Base-by-base conservation (phyloP, 768 basidiomycete genomes). In the Termitomyces eurrhizus region DNA sequence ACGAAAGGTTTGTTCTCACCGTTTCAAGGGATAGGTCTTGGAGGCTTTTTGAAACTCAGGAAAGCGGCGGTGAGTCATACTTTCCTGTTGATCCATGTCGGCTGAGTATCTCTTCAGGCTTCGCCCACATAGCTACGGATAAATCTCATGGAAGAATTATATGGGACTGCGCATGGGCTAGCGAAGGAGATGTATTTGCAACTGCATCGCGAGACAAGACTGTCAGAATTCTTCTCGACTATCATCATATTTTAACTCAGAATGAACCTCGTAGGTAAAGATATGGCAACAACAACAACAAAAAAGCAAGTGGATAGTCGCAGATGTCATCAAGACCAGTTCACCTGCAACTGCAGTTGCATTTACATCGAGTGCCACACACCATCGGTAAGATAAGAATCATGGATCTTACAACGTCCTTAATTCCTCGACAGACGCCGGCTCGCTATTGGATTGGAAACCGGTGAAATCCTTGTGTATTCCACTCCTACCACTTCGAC, bases 131-230 rank as follows among this genome's bases (percentile, higher is more conserved):
- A 24, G 83, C 84, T 5, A 80, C 83, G 16, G 86, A 94, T 59
- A 96, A 92, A 74, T 87, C 92, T 0, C 97, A 98, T 72, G 83
- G 83, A 1, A 83, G 97, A 42, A 97, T 99, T 67, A 90, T 99
- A 39, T 95, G 97, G 94, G 97, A 98, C 70, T 92, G 91, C 67
- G 84, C 87, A 14, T 99, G 95, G 94, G 80, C 90, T 1, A 68
- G 75, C 1, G 88, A 92, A 65, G 86, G 87, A 7, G 82, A 87
- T 65, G 68, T 89, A 16, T 99, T 99, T 68, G 95, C 87, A 12
- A 98, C 97, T 2, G 95, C 92, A 1, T 95, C 95, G 3, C 83
- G 97, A 46, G 97, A 99, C 74, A 98, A 96, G 76, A 93, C 92
- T 14, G 95, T 93, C 65, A 58, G 83, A 64, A 6, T 48, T 9